Conservation (phyloP, 106 monocot species). For the Hemerocallis citrina region DNA sequence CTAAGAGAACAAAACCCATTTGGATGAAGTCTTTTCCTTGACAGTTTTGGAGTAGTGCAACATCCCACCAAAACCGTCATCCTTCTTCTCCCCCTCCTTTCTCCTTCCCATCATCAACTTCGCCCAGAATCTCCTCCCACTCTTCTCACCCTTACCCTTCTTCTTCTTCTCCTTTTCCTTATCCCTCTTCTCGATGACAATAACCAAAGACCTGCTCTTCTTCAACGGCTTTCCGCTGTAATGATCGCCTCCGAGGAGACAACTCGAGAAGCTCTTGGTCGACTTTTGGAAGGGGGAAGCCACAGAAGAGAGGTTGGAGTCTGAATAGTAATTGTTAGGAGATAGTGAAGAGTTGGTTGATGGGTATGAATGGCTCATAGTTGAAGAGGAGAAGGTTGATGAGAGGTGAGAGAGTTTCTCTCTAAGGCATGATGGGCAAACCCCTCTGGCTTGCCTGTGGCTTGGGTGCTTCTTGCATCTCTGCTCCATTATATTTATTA, state of each 20-base stretch:
- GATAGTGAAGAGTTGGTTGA: slow-evolving; percentile 1
- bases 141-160: background rate
- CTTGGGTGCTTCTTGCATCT: slow-evolving; percentile 34
- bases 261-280: background rate
- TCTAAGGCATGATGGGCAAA: slow-evolving; percentile 38
- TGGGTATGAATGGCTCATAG: slow-evolving; percentile 10
- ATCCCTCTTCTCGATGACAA: slow-evolving; percentile 1
- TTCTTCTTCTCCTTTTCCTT: slow-evolving; percentile 20
- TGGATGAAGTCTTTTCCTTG: slow-evolving; percentile 32
- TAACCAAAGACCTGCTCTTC: slow-evolving; percentile 21
- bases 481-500: slow-evolving; percentile 18
- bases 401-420: slow-evolving; percentile 27
- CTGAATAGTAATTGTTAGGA: background rate
- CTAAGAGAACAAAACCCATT: slow-evolving; percentile 24
- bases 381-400: slow-evolving; percentile 25
- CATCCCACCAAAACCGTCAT: slow-evolving; percentile 5
- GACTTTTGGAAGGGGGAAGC: background rate
- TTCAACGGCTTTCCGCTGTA: background rate
- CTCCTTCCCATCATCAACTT: too few species aligned
- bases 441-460: slow-evolving; percentile 33
- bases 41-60: slow-evolving; percentile 35
- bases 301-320: slow-evolving; percentile 10
- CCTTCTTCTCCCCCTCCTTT: slow-evolving; percentile 7
- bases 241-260: background rate
- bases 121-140: slow-evolving; percentile 10